Percentiles rank a stretch among this genome's conserved stretches.
phyloP scores from a whole-genome alignment of 2,329 filamentous ascomycete genomes.

The Fusarium hainanense region DNA sequence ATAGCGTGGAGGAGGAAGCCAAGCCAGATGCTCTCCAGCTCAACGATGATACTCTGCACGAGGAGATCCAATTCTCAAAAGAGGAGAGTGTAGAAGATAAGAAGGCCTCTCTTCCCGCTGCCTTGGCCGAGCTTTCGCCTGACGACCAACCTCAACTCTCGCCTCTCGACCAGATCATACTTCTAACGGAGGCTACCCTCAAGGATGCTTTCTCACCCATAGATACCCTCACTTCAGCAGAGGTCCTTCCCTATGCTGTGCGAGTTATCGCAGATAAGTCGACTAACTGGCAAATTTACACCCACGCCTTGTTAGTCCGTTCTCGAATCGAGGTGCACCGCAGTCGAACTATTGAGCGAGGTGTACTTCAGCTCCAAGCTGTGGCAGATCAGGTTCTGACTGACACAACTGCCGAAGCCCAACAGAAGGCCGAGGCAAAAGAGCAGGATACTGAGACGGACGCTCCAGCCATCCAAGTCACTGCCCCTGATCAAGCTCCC shows the following conservation, averaged over 20 bases:
- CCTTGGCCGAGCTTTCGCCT: constrained; percentile 74
- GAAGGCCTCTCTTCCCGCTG: constrained; percentile 63
- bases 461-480: constrained; percentile 61
- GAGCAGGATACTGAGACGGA: constrained; percentile 46
- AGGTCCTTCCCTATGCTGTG: constrained; percentile 90
- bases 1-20: constrained; percentile 41
- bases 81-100: constrained; percentile 55
- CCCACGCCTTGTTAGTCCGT: constrained; percentile 88
- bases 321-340: constrained; percentile 90
- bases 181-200: constrained; percentile 87
- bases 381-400: constrained; percentile 95
- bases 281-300: constrained; percentile 98
- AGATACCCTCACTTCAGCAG: constrained; percentile 89
- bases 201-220: constrained; percentile 87
- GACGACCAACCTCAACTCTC: constrained; percentile 84
- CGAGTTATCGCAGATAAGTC: constrained; percentile 88
- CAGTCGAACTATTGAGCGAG: constrained; percentile 87
- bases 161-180: constrained; percentile 88
- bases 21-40: constrained; percentile 78
- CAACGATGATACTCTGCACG: constrained; percentile 93
- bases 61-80: constrained; percentile 83
- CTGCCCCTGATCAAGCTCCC: constrained; percentile 49
- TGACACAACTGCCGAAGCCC: constrained; percentile 69
- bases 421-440: constrained; percentile 44
- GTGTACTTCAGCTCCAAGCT: constrained; percentile 91